Base-by-base conservation (phyloP, 345 rosid genomes). In the Jatropha curcas region DNA sequence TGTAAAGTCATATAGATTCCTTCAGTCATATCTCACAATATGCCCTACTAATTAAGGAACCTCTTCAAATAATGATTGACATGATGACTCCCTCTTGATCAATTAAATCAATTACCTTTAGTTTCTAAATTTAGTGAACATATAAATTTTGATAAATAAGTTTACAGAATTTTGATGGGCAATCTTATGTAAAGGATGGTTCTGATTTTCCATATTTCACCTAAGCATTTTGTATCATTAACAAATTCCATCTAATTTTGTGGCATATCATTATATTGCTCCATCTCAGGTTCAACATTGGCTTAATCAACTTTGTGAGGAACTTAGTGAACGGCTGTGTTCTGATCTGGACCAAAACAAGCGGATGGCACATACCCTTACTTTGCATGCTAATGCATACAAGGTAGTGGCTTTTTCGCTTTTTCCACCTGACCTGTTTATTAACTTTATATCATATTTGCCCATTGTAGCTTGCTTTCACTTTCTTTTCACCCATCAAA, bases 231-330 rank as follows among this genome's bases (percentile, higher is more conserved):
- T 45, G 61, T 27, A 30, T 20, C 70, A n/a, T 67, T 65, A 17
- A 55, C 11, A 20, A n/a, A n/a, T n/a, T 2, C 31, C 30, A 30
- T 27, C 14, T 37, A 3, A 2, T 55, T 50, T 28, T 66, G 2
- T 66, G 19, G 24, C 34, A 22, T 41, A 41, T 41, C 1, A 41
- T 1, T 41, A 5, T 41, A 41, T 9, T 41, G 11, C 10, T 41
- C 7, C n/a, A n/a, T 62, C 50, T 64, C 45, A 95, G 99, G 98
- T 92, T 67, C 89, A 90, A 72, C 92, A 94, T 74, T 94, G 99
- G 99, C 88, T 94, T 58, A 88, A 92, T 76, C 87, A 88, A 83
- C 92, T 92, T 59, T 92, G 88, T 24, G 99, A 90, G 72, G 97
- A 95, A 75, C 88, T 95, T 57, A 83, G 79, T 20, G 98, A 92